Conservation (phyloP, 2,329 filamentous ascomycete species). For the Alternaria atra region DNA sequence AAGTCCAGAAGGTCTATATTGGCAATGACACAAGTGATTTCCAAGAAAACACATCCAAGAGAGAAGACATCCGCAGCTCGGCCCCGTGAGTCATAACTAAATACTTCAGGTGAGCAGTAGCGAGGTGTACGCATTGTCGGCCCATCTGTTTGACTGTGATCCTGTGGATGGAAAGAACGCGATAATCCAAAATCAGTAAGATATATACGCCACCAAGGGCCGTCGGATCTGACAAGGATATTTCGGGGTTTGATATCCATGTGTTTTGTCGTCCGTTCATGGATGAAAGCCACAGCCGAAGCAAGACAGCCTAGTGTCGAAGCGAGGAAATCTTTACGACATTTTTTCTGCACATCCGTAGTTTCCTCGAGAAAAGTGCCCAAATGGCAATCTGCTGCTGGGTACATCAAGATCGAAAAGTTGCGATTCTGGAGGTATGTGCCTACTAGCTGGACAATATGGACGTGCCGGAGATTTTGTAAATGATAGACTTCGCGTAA, state of each 20-base stretch:
- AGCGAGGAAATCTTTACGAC: neutral
- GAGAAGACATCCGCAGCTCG: slow-evolving; percentile 31
- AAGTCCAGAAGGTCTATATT: slow-evolving; percentile 5
- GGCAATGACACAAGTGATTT: slow-evolving; percentile 12
- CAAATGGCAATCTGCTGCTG: slow-evolving; percentile 24
- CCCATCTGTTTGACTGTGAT: slow-evolving; percentile 29
- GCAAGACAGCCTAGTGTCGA: neutral
- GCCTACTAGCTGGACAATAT: slow-evolving; percentile 31
- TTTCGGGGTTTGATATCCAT: slow-evolving; percentile 37
- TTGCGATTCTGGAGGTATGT: slow-evolving; percentile 20
- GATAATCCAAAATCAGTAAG: slow-evolving; percentile 34
- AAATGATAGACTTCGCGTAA: slow-evolving; percentile 27
- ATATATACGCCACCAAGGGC: slow-evolving; percentile 19
- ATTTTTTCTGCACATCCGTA: too few species aligned
- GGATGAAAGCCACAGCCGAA: slow-evolving; percentile 4
- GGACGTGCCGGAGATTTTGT: slow-evolving; percentile 23
- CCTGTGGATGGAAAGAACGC: slow-evolving; percentile 20
- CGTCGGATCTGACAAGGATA: slow-evolving; percentile 16
- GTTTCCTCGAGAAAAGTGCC: slow-evolving; percentile 24
- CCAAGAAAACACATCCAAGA: slow-evolving; percentile 26
- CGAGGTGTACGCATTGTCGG: slow-evolving; percentile 3
- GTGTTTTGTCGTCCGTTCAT: slow-evolving; percentile 22
- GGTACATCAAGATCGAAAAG: slow-evolving; percentile 32
- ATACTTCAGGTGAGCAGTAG: slow-evolving; percentile 22
- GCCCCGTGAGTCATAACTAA: slow-evolving; percentile 14